phyloP scores from a whole-genome alignment of 2,329 filamentous ascomycete genomes.

The Arthrobotrys iridis region DNA sequence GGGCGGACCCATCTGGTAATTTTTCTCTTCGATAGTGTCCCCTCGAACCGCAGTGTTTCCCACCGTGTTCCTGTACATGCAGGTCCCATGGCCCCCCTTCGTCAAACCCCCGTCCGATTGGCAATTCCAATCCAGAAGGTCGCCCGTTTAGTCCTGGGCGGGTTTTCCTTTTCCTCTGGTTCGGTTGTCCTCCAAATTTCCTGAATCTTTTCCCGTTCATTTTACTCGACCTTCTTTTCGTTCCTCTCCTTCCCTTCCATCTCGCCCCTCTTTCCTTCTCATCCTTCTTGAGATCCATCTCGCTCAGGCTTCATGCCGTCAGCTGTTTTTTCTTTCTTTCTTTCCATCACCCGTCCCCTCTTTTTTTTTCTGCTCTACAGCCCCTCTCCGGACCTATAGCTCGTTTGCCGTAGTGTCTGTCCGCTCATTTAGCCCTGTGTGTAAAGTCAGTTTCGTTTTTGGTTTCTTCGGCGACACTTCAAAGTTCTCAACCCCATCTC shows the following conservation, averaged over 20 bases:
- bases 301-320: conserved; percentile 57
- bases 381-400: conserved; percentile 61
- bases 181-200: conserved; percentile 49
- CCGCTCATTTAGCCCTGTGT: conserved; percentile 61
- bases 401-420: conserved; percentile 63
- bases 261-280: conserved; percentile 53
- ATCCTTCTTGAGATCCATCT: conserved; percentile 55
- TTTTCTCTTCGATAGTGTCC: conserved; percentile 3
- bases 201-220: conserved; percentile 31
- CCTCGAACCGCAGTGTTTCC: conserved; percentile 25
- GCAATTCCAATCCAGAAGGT: conserved; percentile 55
- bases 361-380: conserved; percentile 63
- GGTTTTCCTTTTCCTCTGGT: conserved; percentile 51
- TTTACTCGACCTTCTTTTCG: conserved; percentile 43
- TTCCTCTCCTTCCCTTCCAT: conserved; percentile 53
- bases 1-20: conserved; percentile 23
- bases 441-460: conserved; percentile 59
- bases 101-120: conserved; percentile 47
- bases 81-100: conserved; percentile 45
- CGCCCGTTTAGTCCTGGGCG: conserved; percentile 38
- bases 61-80: conserved; percentile 36
- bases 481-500: conserved; percentile 8
- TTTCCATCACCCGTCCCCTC: conserved; percentile 60
- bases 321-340: conserved; percentile 42
- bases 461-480: conserved; percentile 13